Percentiles rank a stretch among this genome's conserved stretches.
phyloP scores from a whole-genome alignment of 2,329 filamentous ascomycete genomes.

The Elsinoe fawcettii region DNA sequence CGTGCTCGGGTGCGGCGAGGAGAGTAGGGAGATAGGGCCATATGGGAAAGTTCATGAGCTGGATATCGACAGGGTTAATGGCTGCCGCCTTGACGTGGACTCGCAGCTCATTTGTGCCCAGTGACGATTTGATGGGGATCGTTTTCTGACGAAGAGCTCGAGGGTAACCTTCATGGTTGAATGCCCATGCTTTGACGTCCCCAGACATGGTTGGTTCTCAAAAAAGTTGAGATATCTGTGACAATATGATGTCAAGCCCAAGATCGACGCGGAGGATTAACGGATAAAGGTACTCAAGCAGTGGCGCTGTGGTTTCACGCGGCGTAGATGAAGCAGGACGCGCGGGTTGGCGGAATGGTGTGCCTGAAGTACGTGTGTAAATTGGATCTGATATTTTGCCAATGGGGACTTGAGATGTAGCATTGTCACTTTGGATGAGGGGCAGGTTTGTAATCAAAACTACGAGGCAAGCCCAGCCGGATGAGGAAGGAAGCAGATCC shows the following conservation, averaged over 20 bases:
- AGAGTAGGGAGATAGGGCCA: constrained; percentile 23
- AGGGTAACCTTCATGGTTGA: constrained; percentile 28
- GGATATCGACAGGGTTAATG: constrained; percentile 32
- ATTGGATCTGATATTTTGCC: constrained; percentile 4
- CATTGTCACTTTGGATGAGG: not conserved
- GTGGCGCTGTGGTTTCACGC: not conserved
- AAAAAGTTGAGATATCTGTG: constrained; percentile 18
- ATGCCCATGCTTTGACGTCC: constrained; percentile 27
- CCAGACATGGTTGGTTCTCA: constrained; percentile 9
- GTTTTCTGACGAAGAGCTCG: constrained; percentile 23
- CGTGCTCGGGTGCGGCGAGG: constrained; percentile 23
- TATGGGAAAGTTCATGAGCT: constrained; percentile 29
- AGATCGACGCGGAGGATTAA: not conserved
- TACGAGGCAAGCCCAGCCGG: not conserved
- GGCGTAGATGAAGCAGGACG: constrained; percentile 1
- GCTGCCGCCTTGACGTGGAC: constrained; percentile 28
- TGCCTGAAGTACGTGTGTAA: constrained; percentile 1
- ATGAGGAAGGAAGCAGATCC: constrained; percentile 4
- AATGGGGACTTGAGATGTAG: not conserved
- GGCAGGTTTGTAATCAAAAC: not conserved
- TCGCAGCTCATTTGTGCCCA: constrained; percentile 22
- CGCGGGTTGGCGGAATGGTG: not conserved
- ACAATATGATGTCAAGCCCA: not conserved
- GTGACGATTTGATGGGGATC: constrained; percentile 21
- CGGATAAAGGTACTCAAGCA: not conserved